Base-by-base conservation (phyloP, 805 yeast genomes). In the Yamadazyma scolyti region DNA sequence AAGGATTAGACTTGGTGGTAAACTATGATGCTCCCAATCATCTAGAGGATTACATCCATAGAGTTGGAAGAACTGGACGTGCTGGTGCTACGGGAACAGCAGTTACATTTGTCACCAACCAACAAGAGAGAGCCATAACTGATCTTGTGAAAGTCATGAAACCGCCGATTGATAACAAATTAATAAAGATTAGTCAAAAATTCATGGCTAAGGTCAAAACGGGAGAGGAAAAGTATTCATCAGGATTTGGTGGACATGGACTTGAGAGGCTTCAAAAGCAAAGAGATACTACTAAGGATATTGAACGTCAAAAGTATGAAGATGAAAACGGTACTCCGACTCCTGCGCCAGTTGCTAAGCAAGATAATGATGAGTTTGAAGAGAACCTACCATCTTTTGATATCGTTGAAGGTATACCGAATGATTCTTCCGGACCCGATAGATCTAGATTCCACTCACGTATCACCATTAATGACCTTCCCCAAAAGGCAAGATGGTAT, bases 41-140 rank as follows among this genome's bases (percentile, higher is more conserved):
- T 38, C 71, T 88, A 70, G 97, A 95, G 40, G 97, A 93, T 53
- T 93, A 93, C 50, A 90, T 93, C 9, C 98, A 93, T 58, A 72
- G 97, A 6, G 95, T 89, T 1, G 98, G 98, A 0, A 67, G 98
- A 36, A 93, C 98, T 0, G 98, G 97, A 0, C 68, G 98, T 38
- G 97, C 97, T 1, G 93, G 93, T 1, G 70, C 71, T 20, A 61
- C 58, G 3, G 98, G 98, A 2, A 59, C 48, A 18, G 65, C 61
- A 14, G 53, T 54, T 4, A 83, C 97, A 0, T 74, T 90, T 42
- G 63, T 93, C 4, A 62, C 78, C 1, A 61, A 72, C 0, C 59
- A 61, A 13, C 88, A 88, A 47, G 81, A 72, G 22, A 61, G 81
- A 33, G 68, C 74, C 11, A 84, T 87, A 1, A 58, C 70, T 13